phyloP scores from a whole-genome alignment of 2,329 filamentous ascomycete species.

The Sporothrix luriei region DNA sequence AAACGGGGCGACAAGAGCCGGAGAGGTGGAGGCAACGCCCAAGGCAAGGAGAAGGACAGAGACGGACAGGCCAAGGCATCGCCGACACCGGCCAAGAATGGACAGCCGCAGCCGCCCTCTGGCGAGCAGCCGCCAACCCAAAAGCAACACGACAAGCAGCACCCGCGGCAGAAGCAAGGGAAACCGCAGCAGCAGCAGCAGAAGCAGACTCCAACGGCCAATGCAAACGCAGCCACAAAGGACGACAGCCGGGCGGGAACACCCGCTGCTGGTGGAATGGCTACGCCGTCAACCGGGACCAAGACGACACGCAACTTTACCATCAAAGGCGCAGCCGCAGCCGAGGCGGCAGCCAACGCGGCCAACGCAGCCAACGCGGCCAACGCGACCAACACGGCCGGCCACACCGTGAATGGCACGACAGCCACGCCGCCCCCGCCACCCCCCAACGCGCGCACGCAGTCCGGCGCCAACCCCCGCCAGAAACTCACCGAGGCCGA shows the following conservation, averaged over 20 bases:
- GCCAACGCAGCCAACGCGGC: slow-evolving; percentile 42
- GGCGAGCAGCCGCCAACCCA: slow-evolving; percentile 30
- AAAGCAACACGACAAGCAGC: background rate
- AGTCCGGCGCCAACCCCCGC: slow-evolving; percentile 61
- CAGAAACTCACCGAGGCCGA: slow-evolving; percentile 63
- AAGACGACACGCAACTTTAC: slow-evolving; percentile 1
- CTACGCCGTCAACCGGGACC: background rate
- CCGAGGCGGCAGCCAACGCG: background rate
- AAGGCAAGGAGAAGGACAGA: background rate
- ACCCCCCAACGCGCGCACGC: slow-evolving; percentile 46
- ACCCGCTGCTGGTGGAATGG: background rate
- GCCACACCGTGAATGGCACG: slow-evolving; percentile 34
- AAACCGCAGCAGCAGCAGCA: slow-evolving; percentile 3
- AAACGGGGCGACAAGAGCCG: slow-evolving; percentile 11
- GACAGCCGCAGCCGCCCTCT: slow-evolving; percentile 19
- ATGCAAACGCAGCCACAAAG: background rate
- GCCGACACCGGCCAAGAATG: slow-evolving; percentile 3
- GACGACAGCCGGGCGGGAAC: background rate
- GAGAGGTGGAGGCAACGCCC: slow-evolving; percentile 3
- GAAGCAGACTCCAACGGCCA: background rate
- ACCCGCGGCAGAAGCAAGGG: background rate
- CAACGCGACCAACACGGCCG: slow-evolving; percentile 33
- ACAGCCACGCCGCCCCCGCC: slow-evolving; percentile 34
- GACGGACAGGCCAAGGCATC: background rate
- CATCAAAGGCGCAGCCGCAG: slow-evolving; percentile 5